A percentile compares a stretch with the other conserved stretches of the same genome.
phyloP scores from a whole-genome alignment of 2,329 filamentous ascomycete genomes.

The Botrytis pseudocinerea region DNA sequence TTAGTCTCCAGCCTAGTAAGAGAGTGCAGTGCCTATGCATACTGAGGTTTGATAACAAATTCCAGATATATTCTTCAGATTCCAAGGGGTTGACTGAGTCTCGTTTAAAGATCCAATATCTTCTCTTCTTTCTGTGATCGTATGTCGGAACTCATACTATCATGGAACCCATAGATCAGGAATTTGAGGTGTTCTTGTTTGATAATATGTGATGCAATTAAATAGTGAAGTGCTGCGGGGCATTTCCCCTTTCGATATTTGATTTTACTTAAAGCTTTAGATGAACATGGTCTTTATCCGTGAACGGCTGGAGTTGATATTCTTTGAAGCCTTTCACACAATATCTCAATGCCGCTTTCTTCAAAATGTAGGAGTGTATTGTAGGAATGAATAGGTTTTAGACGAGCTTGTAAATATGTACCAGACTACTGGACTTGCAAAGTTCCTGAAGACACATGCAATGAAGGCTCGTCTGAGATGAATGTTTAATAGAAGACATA shows the following conservation, averaged over 20 bases:
- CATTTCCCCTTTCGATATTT: neutral
- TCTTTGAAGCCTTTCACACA: neutral
- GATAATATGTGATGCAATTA: neutral
- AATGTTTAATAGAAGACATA: neutral
- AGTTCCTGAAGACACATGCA: neutral
- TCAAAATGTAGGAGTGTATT: neutral
- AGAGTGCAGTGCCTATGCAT: no score
- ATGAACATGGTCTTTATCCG: neutral
- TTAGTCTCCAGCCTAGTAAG: no score
- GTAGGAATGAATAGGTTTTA: neutral
- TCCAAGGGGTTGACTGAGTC: neutral
- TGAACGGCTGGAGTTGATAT: neutral
- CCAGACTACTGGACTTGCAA: neutral
- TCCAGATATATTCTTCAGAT: neutral
- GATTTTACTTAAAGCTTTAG: neutral
- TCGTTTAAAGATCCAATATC: neutral
- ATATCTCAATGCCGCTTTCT: neutral
- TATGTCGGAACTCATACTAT: neutral
- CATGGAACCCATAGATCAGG: neutral
- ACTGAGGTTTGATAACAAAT: no score
- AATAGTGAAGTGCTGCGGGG: neutral
- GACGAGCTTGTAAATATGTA: neutral
- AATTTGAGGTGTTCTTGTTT: neutral
- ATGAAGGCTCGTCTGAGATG: neutral
- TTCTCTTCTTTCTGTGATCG: neutral